Conservation (phyloP, 495 filamentous ascomycete genomes). For the Articulospora tetracladia region DNA sequence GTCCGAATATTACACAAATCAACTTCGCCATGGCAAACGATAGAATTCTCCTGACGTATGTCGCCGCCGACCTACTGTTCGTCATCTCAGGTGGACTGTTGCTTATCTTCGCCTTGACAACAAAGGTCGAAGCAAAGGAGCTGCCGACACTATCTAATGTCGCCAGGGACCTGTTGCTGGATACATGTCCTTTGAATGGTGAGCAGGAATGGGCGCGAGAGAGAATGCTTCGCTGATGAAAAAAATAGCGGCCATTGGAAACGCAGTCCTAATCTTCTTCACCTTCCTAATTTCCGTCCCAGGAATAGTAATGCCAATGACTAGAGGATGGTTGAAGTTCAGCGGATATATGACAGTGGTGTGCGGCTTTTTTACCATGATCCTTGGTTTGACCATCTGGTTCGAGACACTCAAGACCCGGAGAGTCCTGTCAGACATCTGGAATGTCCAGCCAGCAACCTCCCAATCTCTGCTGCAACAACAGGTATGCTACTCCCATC, state of each 20-base stretch:
- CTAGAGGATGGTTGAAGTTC: constrained; percentile 53
- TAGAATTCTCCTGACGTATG: constrained; percentile 54
- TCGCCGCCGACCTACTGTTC: constrained; percentile 57
- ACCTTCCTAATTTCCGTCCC: constrained; percentile 55
- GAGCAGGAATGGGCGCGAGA: constrained; percentile 13
- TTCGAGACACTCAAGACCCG: constrained; percentile 62
- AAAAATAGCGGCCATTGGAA: constrained; percentile 55
- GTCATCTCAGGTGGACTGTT: constrained; percentile 59
- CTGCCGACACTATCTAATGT: constrained; percentile 49
- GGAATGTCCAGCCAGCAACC: constrained; percentile 43
- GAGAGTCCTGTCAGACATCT: constrained; percentile 50
- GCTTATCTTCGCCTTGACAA: constrained; percentile 57
- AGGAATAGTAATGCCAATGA: constrained; percentile 52
- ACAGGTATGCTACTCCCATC: constrained; percentile 41
- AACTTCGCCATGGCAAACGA: constrained; percentile 22
- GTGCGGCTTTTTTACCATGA: constrained; percentile 59
- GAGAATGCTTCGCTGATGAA: constrained; percentile 27
- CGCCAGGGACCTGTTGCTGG: constrained; percentile 58
- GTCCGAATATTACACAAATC: neutral
- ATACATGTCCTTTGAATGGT: constrained; percentile 58
- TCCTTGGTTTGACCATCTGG: constrained; percentile 65
- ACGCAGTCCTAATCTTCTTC: constrained; percentile 56
- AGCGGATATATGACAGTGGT: constrained; percentile 56
- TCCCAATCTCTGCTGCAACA: constrained; percentile 63
- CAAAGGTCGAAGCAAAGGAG: constrained; percentile 41